These are phyloP conservation scores for Erythrophleum fordii DNA, from an alignment of 306 rosid genomes.

Conservation along the genomic window DNA sequence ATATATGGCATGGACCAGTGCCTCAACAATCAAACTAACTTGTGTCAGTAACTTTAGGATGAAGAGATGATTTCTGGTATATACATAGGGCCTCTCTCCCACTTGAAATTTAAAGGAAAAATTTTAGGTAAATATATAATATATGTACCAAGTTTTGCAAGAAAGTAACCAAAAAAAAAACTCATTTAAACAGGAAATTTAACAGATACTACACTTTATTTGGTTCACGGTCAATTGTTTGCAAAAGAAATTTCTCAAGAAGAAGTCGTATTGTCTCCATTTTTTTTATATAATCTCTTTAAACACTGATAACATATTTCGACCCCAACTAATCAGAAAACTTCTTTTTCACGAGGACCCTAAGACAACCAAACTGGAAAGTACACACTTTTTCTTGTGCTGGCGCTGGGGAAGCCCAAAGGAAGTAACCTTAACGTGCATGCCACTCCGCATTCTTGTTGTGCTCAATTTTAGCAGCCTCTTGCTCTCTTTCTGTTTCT, in stretches of 20 bases:
- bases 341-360: neutral
- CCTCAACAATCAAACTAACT: slow-evolving; percentile 31
- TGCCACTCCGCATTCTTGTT: slow-evolving; percentile 40
- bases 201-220: neutral
- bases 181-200: neutral
- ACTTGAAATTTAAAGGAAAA: neutral
- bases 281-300: neutral
- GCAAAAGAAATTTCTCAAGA: neutral
- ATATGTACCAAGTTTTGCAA: neutral
- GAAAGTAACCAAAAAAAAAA: neutral
- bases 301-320: neutral
- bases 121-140: neutral
- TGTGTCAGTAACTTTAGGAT: slow-evolving; percentile 1
- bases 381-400: neutral
- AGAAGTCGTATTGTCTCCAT: neutral
- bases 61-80: slow-evolving; percentile 11
- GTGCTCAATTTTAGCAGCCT: slow-evolving; percentile 39
- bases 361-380: slow-evolving; percentile 19
- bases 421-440: slow-evolving; percentile 42
- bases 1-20: slow-evolving; percentile 13
- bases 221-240: neutral
- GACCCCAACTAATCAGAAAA: neutral
- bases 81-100: neutral
- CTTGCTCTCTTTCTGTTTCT: neutral
- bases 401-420: neutral